Evolutionary conservation across 306 rosid genomes (phyloP).

Genomic region (Canavalia gladiata): DNA sequence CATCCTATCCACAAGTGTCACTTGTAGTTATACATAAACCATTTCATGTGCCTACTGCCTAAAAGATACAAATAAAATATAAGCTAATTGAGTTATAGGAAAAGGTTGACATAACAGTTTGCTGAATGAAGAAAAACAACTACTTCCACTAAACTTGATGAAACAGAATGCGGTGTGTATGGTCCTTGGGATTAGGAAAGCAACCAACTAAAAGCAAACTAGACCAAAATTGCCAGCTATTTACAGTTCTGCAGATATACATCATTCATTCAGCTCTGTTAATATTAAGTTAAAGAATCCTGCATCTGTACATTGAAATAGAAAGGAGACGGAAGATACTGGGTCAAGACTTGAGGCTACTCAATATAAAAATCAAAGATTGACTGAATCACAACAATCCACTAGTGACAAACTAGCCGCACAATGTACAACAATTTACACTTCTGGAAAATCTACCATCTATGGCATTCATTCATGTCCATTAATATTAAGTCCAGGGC

Average conservation of each 20-base stretch:
- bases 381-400: constrained; percentile 42
- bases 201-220: background rate
- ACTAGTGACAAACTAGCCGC: constrained; percentile 23
- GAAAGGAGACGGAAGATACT: constrained; percentile 14
- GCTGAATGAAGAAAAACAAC: background rate
- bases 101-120: constrained; percentile 10
- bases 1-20: constrained; percentile 26
- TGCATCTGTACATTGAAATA: constrained; percentile 6
- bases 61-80: background rate
- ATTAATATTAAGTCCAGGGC: constrained; percentile 29
- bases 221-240: constrained; percentile 23
- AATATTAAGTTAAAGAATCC: background rate
- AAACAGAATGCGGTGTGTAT: constrained; percentile 10
- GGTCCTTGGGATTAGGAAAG: constrained; percentile 14
- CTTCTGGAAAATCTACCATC: background rate
- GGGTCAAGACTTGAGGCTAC: background rate
- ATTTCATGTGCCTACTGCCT: background rate
- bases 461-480: constrained; percentile 32
- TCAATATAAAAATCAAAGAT: constrained; percentile 8
- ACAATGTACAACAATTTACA: background rate
- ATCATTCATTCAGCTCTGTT: constrained; percentile 36
- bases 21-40: background rate
- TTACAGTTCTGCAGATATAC: background rate
- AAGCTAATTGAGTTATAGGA: background rate
- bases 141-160: constrained; percentile 29